Evolutionary conservation across 1,139 yeast species (phyloP), one percentile per base, ranked within the genome.

Genomic region (Candida tetrigidarum): DNA sequence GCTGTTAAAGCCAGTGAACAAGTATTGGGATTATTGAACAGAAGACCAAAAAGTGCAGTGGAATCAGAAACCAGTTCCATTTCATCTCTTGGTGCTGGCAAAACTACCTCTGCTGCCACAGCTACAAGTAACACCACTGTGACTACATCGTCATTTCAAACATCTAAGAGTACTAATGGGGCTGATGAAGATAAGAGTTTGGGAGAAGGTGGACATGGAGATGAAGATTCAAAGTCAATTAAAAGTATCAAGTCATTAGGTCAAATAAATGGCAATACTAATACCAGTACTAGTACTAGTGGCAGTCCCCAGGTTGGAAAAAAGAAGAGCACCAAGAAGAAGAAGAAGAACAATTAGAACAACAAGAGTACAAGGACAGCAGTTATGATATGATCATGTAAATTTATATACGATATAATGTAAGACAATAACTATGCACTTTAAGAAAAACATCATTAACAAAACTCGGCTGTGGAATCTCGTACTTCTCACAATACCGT

Each of bases 1-100:
- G 69, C 71, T 3, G 47, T 56, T 11, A 62, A 63, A 48, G 69
- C 71, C 8, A 68, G 74, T 2, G 66, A 62, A 37, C 49, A 49
- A 26, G 44, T 47, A 4, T 46, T 46, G 47, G 51, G 44, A 12
- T 44, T 50, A 27, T 43, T 48, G 15, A 34, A 48, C 22, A 35
- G 50, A 26, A 50, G 45, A 39, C 41, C 44, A 9, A 42, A 43
- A 37, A 34, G 34, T 30, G 26, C 43, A 27, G 33, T 40, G 4
- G 26, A 19, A 9, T 6, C 37, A 3, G 19, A 39, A 22, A 44
- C 50, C 2, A 44, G 46, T 12, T 28, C 35, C 7, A 42, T 47
- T 14, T 39, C 36, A 20, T 36, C 43, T 14, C 26, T 42, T 2
- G 39, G n/a, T n/a, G n/a, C n/a, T n/a, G 28, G n/a, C n/a, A 25